Conservation (phyloP, 148 eudicot species). For the Vaccinium macrocarpon region DNA sequence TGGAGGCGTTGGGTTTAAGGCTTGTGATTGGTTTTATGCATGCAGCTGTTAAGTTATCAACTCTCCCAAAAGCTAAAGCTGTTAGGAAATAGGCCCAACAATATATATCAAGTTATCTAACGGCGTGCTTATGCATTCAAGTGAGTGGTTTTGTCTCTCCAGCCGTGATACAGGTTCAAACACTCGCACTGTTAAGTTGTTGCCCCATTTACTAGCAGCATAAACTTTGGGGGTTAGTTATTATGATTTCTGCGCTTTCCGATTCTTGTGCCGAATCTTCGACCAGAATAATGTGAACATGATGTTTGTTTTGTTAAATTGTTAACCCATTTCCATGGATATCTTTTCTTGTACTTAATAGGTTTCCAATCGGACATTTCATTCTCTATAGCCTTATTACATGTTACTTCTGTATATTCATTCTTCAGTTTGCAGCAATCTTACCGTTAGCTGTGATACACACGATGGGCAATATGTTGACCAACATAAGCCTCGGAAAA, state of each 20-base stretch:
- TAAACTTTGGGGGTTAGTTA: background rate
- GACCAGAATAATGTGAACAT: background rate
- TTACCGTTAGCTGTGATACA: slow-evolving; percentile 53
- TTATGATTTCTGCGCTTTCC: background rate
- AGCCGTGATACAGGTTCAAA: background rate
- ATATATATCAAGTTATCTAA: background rate
- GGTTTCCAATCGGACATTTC: background rate
- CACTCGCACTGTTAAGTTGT: background rate
- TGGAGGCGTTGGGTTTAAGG: background rate
- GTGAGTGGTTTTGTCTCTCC: background rate
- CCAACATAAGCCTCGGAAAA: slow-evolving; percentile 70
- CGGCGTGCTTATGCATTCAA: background rate
- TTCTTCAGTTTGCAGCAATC: slow-evolving; percentile 48
- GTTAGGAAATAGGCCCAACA: too few relatives aligned
- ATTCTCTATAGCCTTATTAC: background rate
- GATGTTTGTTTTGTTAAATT: background rate
- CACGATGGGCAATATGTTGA: slow-evolving; percentile 62
- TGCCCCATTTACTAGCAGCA: background rate
- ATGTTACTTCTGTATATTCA: background rate
- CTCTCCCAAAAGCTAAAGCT: too few relatives aligned
- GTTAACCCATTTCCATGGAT: background rate
- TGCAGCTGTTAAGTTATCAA: background rate
- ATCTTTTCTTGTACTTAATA: background rate
- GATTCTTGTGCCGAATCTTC: background rate
- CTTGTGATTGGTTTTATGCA: background rate